Evolutionary conservation across 306 rosid species (phyloP).

Genomic region (Citrullus colocynthis): DNA sequence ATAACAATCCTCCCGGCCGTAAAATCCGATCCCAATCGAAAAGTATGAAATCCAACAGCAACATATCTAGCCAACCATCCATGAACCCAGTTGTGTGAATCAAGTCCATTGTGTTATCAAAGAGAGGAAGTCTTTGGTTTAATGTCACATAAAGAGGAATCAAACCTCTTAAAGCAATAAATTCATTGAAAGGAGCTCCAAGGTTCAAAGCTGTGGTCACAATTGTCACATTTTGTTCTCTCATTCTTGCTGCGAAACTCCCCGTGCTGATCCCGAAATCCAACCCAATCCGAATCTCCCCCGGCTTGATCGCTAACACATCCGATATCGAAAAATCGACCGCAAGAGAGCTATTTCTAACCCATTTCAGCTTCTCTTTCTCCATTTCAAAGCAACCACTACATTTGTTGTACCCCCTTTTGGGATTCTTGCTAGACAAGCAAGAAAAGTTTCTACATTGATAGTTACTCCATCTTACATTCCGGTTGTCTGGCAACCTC

Average conservation of each 20-base stretch:
- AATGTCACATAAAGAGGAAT: conserved; percentile 60
- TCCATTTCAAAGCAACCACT: conserved; percentile 82
- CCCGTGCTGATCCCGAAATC: conserved; percentile 74
- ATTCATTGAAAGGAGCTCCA: conserved; percentile 92
- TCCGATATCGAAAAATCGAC: conserved; percentile 42
- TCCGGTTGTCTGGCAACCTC: conserved; percentile 61
- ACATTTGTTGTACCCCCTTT: conserved; percentile 63
- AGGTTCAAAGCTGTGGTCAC: conserved; percentile 69
- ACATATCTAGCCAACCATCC: conserved; percentile 86
- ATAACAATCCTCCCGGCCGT: conserved; percentile 71
- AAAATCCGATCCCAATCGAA: conserved; percentile 87
- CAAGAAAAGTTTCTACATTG: conserved; percentile 69
- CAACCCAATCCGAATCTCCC: conserved; percentile 74
- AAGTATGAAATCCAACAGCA: conserved; percentile 58
- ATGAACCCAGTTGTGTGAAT: conserved; percentile 64
- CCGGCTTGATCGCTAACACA: conserved; percentile 32
- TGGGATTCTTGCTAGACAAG: conserved; percentile 56
- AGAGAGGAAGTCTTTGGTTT: conserved; percentile 71
- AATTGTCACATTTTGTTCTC: conserved; percentile 63
- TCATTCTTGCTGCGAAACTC: conserved; percentile 92
- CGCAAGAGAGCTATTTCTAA: conserved; percentile 28
- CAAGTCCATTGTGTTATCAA: conserved; percentile 85
- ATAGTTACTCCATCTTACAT: conserved; percentile 85
- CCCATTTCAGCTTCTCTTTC: conserved; percentile 82
- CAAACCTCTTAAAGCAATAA: conserved; percentile 78